These are phyloP conservation scores for Cyphellophora europaea DNA, from an alignment of 2,329 filamentous ascomycete species.

Conservation along the genomic window DNA sequence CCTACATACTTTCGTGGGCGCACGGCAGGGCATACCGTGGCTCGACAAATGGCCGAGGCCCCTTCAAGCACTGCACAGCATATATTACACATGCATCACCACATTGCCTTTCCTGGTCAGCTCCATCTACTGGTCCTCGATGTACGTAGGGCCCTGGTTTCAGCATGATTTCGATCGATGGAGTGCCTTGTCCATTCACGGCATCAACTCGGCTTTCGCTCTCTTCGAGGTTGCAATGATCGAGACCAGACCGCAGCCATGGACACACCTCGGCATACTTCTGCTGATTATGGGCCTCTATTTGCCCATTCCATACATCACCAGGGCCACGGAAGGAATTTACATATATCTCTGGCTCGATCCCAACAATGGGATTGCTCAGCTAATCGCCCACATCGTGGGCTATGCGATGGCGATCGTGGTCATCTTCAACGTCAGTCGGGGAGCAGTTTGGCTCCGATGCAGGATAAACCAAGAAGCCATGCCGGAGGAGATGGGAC, in stretches of 20 bases:
- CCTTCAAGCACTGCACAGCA: constrained; percentile 55
- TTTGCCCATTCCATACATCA: constrained; percentile 65
- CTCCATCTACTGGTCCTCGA: constrained; percentile 58
- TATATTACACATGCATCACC: constrained; percentile 55
- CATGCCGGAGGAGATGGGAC: not conserved
- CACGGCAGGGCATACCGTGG: constrained; percentile 38
- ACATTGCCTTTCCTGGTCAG: constrained; percentile 61
- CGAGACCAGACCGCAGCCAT: constrained; percentile 53
- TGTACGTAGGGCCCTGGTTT: constrained; percentile 48
- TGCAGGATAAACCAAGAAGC: not conserved
- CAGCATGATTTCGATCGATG: constrained; percentile 44
- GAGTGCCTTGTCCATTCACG: constrained; percentile 59
- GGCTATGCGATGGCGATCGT: constrained; percentile 18
- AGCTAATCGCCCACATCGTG: not conserved
- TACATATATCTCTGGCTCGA: constrained; percentile 77
- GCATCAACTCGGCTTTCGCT: constrained; percentile 62
- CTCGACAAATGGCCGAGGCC: constrained; percentile 51
- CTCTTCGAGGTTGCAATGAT: constrained; percentile 64
- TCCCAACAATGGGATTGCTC: constrained; percentile 35
- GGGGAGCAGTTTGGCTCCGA: constrained; percentile 1
- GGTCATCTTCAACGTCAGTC: constrained; percentile 1
- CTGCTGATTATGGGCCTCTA: constrained; percentile 64
- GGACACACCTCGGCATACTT: constrained; percentile 58
- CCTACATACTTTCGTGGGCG: constrained; percentile 61
- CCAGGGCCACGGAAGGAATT: constrained; percentile 57